Evolutionary conservation across 257 asterid species (phyloP).

Genomic region (Solanum neorickii): DNA sequence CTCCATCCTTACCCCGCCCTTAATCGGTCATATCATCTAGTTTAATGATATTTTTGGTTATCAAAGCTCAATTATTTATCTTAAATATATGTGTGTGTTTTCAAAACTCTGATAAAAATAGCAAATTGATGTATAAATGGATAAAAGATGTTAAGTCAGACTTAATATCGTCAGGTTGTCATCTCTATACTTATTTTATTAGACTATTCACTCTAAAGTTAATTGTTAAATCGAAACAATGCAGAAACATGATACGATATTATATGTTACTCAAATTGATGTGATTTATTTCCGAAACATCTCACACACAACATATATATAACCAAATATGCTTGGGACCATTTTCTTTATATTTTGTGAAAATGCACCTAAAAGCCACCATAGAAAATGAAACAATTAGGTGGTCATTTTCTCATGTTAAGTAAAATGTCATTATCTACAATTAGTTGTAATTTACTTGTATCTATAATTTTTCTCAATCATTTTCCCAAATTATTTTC

Average conservation of each 20-base stretch:
- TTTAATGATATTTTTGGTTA: background rate
- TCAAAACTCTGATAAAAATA: background rate
- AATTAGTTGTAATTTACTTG: background rate
- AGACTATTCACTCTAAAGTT: background rate
- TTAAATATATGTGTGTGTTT: background rate
- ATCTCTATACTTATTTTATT: rapidly evolving
- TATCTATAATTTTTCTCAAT: background rate
- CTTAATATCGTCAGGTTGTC: background rate
- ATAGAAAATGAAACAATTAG: background rate
- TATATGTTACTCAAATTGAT: background rate
- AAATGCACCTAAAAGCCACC: background rate
- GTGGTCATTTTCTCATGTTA: constrained; percentile 11
- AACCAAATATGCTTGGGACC: background rate
- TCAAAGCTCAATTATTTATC: background rate
- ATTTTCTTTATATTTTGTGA: background rate
- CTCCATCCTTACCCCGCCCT: too few species aligned
- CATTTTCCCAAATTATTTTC: background rate
- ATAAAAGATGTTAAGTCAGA: background rate
- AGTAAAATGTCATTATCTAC: constrained; percentile 32
- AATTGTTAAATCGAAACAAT: background rate
- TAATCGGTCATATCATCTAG: background rate
- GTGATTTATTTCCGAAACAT: background rate
- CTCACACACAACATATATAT: background rate
- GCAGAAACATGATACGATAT: background rate
- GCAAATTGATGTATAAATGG: background rate